Conservation (phyloP, 805 yeast species). For the Clavispora phyllophila region DNA sequence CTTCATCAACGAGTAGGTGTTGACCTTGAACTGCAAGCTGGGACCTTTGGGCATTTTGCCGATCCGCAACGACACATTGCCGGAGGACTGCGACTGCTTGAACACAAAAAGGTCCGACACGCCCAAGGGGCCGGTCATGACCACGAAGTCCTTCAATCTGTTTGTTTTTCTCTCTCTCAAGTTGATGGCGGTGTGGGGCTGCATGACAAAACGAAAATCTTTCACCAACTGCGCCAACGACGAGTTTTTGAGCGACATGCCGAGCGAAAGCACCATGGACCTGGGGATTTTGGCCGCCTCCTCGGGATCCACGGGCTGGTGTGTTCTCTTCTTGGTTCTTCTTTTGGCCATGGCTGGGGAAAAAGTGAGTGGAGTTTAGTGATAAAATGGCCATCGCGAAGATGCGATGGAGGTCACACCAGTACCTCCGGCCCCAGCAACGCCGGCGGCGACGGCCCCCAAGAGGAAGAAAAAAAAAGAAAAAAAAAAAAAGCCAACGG, state of each 20-base stretch:
- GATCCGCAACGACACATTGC: conserved; percentile 75
- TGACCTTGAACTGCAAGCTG: conserved; percentile 75
- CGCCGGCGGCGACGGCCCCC: too few relatives aligned
- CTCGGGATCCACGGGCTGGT: conserved; percentile 58
- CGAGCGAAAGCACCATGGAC: conserved; percentile 91
- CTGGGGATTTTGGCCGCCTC: conserved; percentile 73
- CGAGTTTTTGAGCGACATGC: conserved; percentile 70
- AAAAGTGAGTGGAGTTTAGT: background rate
- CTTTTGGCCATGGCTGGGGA: conserved; percentile 32
- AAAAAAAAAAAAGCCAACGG: too few relatives aligned
- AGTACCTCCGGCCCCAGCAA: conserved; percentile 7
- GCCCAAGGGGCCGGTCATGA: conserved; percentile 97
- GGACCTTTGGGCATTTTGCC: conserved; percentile 95
- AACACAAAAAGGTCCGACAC: conserved; percentile 85
- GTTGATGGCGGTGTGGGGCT: conserved; percentile 92
- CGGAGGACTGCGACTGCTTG: conserved; percentile 72
- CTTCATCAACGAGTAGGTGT: conserved; percentile 71
- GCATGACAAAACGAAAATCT: conserved; percentile 88
- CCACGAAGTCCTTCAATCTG: conserved; percentile 86
- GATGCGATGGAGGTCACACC: conserved; percentile 2
- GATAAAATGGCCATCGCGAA: conserved; percentile 3
- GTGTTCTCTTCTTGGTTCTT: conserved; percentile 79
- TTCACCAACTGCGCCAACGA: conserved; percentile 78
- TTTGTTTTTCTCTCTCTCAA: conserved; percentile 83
- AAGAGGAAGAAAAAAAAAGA: too few relatives aligned